phyloP scores from a whole-genome alignment of 1,284 basidiomycete species.

The Irpex lacteus region DNA sequence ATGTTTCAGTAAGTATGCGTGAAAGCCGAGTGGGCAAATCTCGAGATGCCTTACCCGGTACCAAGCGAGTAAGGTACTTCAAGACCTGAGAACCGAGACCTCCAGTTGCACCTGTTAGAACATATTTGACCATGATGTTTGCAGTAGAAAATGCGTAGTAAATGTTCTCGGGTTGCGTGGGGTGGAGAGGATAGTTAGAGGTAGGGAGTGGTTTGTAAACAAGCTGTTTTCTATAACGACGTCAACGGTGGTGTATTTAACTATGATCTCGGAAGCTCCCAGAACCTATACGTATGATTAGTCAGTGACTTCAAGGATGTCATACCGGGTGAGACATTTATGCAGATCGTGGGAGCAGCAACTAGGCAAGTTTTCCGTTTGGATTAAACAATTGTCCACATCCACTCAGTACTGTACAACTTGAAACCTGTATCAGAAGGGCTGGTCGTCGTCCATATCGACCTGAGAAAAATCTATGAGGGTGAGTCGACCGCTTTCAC shows the following conservation, averaged over 20 bases:
- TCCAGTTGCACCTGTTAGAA: slow-evolving; percentile 36
- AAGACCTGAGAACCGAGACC: slow-evolving; percentile 35
- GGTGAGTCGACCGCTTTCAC: background rate
- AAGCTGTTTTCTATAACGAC: too few relatives aligned
- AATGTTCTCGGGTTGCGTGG: too few relatives aligned
- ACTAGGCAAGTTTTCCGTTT: too few relatives aligned
- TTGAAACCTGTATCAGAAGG: background rate
- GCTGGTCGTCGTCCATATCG: background rate
- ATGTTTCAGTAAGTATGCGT: background rate
- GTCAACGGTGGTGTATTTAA: too few relatives aligned
- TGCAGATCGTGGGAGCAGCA: background rate
- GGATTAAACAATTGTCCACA: too few relatives aligned
- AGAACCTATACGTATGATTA: background rate
- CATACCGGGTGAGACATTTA: background rate
- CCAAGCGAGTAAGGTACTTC: slow-evolving; percentile 30
- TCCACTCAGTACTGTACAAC: too few relatives aligned
- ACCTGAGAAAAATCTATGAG: background rate
- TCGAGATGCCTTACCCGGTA: slow-evolving; percentile 21
- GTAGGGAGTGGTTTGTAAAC: too few relatives aligned
- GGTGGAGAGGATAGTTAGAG: too few relatives aligned
- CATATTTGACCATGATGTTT: slow-evolving; percentile 24
- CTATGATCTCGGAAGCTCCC: too few relatives aligned
- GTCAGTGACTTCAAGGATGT: background rate
- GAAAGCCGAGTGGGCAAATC: background rate
- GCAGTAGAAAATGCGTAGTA: too few relatives aligned